Conservation (phyloP, 768 basidiomycete genomes). For the Calocera cornea region DNA sequence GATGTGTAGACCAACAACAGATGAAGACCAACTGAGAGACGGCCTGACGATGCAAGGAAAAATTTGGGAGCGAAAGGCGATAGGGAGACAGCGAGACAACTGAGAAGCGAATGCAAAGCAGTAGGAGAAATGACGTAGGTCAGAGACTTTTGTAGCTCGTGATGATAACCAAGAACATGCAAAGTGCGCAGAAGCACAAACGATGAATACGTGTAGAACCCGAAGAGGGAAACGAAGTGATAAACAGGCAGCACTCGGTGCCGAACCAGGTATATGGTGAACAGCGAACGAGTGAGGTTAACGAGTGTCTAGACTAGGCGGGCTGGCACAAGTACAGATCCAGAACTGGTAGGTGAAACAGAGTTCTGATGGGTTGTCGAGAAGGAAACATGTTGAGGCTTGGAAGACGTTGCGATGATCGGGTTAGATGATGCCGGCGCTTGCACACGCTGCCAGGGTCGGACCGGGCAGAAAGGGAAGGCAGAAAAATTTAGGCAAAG, state of each 20-base stretch:
- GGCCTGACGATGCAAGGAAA: background rate
- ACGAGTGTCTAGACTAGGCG: background rate
- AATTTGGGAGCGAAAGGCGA: slow-evolving; percentile 4
- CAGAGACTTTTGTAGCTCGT: slow-evolving; percentile 7
- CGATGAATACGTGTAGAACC: background rate
- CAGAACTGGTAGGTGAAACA: slow-evolving; percentile 6
- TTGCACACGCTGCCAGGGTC: background rate
- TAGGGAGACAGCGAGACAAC: slow-evolving; percentile 8
- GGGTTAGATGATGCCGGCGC: background rate
- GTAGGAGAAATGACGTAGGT: slow-evolving; percentile 1
- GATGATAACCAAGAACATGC: slow-evolving; percentile 2
- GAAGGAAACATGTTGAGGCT: background rate
- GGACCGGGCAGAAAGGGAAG: background rate
- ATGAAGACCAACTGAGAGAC: slow-evolving; percentile 3
- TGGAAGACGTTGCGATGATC: background rate
- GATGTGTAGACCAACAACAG: slow-evolving; percentile 5
- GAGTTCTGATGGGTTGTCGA: slow-evolving; percentile 16
- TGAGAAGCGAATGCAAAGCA: slow-evolving; percentile 4
- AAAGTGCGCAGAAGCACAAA: background rate
- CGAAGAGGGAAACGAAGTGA: background rate
- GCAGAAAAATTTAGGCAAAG: background rate
- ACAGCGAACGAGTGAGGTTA: background rate
- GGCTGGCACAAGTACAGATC: background rate
- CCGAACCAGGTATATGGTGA: background rate
- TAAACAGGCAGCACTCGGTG: slow-evolving; percentile 6